phyloP scores from a whole-genome alignment of 202 grass and related monocot genomes.

The Hordeum pubiflorum region DNA sequence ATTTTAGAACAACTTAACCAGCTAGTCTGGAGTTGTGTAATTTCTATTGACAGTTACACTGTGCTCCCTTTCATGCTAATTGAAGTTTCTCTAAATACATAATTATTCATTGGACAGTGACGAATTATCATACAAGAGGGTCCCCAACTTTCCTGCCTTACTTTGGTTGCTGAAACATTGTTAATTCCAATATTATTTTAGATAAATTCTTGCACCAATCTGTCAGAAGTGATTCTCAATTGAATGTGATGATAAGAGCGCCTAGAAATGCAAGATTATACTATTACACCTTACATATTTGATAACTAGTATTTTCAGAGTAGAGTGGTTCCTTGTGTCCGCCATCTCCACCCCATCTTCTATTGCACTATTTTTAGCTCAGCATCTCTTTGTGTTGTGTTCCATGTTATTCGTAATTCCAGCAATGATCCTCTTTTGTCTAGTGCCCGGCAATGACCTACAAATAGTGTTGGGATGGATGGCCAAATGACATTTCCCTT shows the following conservation, averaged over 20 bases:
- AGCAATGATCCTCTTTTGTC: not conserved
- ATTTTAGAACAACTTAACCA: not conserved
- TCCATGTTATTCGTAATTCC: not conserved
- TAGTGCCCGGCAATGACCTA: not conserved
- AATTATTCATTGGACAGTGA: not conserved
- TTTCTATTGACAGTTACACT: not conserved
- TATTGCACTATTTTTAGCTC: not conserved
- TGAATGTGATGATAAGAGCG: not conserved
- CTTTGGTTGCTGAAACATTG: not conserved
- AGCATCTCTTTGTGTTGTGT: not conserved
- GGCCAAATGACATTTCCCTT: not conserved
- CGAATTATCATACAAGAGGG: not conserved
- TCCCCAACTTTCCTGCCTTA: not conserved
- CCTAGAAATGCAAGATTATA: not conserved
- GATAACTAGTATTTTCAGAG: not conserved
- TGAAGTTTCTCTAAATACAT: not conserved
- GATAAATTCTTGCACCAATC: not conserved
- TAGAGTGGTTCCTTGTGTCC: not conserved
- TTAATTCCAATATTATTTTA: not conserved
- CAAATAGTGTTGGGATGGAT: not conserved
- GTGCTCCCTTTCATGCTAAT: slow-evolving; percentile 13
- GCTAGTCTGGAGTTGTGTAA: not conserved
- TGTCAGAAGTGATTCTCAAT: not conserved
- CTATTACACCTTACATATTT: not conserved
- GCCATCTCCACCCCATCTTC: not conserved